Evolutionary conservation across 495 filamentous ascomycete genomes (phyloP), one percentile per base, ranked within the genome.

Genomic region (Talaromyces trachyspermus): DNA sequence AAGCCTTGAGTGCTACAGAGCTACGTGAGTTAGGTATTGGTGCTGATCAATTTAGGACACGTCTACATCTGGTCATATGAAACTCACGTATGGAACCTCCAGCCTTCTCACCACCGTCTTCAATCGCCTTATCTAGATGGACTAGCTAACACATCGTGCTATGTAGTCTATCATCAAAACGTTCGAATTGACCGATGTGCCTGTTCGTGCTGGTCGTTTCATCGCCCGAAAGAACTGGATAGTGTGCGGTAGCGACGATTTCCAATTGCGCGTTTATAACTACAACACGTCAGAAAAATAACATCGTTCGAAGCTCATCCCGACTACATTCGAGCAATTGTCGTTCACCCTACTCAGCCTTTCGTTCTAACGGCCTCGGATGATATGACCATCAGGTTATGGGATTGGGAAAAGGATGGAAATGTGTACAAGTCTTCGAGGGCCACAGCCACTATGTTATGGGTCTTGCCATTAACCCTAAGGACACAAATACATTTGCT

Each of bases 251-350:
- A 95, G 88, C 37, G 92, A 99, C 72, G 92, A 97, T 74, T 99
- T 96, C 75, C 90, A 96, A 65, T 75, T 95, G 26, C 83, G 89
- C 47, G 88, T 92, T 53, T 89, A 95, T 76, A 97, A 97, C 69
- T 98, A 97, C 78, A 99, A 99, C 68, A 99, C 92, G 46, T 94
- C 89, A 52, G 92, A 99, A 97, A 96, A 77, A 94, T 99, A 58
- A 91, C 94, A 9, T 86, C 87, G 8, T 97, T 97, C 62, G 94
- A 99, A 74, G 92, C 92, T 26, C 94, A 99, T 62, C 92, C 92
- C 17, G 92, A 99, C 65, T 99, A 99, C 56, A 99, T 99, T 64
- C 87, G 92, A 46, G 89, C 94, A 19, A 97, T 99, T 52, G 86
- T 82, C 45, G 87, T 99, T n/a, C 92, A 99, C 63, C 92, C 92